Conservation (phyloP, 768 basidiomycete genomes). For the Pleurotus giganteus region DNA sequence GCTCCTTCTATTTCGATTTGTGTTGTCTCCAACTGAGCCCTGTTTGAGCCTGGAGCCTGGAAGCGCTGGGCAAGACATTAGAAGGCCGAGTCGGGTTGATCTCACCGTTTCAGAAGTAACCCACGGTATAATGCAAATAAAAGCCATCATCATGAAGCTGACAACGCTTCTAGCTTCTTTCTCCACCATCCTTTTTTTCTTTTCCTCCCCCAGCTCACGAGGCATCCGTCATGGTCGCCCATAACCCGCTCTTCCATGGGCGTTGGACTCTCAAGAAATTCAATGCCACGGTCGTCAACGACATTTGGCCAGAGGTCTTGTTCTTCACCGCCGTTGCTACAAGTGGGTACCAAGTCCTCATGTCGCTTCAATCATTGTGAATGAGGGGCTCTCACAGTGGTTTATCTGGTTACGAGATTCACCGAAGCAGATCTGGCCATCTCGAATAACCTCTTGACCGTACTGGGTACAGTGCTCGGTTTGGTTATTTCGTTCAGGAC, state of each 20-base stretch:
- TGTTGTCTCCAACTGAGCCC: neutral
- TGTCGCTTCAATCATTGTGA: neutral
- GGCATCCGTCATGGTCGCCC: conserved; percentile 34
- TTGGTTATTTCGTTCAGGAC: conserved; percentile 72
- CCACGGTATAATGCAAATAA: neutral
- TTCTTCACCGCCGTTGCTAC: conserved; percentile 62
- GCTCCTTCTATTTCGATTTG: too few species aligned
- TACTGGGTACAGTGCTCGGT: conserved; percentile 73
- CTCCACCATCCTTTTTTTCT: neutral
- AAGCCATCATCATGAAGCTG: neutral
- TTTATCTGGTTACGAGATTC: conserved; percentile 48
- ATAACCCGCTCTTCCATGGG: conserved; percentile 46
- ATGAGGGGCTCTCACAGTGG: conserved; percentile 42
- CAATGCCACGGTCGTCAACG: conserved; percentile 59
- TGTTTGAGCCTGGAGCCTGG: neutral
- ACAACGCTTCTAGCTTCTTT: conserved; percentile 2
- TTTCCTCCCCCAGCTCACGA: neutral
- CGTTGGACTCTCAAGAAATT: conserved; percentile 49
- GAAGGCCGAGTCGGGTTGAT: neutral
- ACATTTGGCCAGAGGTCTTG: conserved; percentile 61
- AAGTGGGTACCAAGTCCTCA: conserved; percentile 33
- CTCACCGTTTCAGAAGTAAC: neutral
- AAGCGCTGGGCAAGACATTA: neutral
- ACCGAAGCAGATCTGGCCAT: conserved; percentile 49
- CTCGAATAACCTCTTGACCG: conserved; percentile 57